phyloP scores from a whole-genome alignment of 257 asterid genomes.

The Ehretia macrophylla region DNA sequence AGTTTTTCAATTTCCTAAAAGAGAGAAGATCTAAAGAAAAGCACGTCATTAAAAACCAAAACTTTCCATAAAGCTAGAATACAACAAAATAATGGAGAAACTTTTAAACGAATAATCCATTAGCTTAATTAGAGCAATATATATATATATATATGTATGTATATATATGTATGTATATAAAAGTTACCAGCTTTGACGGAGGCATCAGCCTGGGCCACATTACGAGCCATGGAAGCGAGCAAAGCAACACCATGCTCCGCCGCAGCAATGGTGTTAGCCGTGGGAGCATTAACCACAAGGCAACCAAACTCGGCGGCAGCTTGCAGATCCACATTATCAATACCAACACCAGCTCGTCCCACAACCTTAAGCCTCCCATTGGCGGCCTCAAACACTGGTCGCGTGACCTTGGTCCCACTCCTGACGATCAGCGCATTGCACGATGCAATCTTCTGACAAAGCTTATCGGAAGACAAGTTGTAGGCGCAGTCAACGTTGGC shows the following conservation, averaged over 20 bases:
- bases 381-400: conserved; percentile 80
- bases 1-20: no score
- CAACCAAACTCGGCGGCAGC: conserved; percentile 93
- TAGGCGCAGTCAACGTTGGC: conserved; percentile 65
- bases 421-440: conserved; percentile 82
- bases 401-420: conserved; percentile 90
- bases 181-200: conserved; percentile 82
- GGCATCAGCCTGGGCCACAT: conserved; percentile 91
- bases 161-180: no score
- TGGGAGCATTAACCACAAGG: conserved; percentile 91
- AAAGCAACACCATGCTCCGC: conserved; percentile 91
- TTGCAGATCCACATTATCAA: conserved; percentile 93
- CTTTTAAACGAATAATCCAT: no score
- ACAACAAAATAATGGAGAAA: no score
- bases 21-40: no score
- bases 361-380: conserved; percentile 78
- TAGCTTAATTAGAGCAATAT: no score
- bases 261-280: conserved; percentile 92
- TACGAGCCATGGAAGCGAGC: conserved; percentile 80
- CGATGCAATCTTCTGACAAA: conserved; percentile 56
- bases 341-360: conserved; percentile 94
- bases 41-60: no score
- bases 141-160: no score
- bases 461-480: conserved; percentile 57
- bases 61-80: no score